Conservation (phyloP, 192 early-diverging fungal genomes). For the Cladochytrium replicatum region DNA sequence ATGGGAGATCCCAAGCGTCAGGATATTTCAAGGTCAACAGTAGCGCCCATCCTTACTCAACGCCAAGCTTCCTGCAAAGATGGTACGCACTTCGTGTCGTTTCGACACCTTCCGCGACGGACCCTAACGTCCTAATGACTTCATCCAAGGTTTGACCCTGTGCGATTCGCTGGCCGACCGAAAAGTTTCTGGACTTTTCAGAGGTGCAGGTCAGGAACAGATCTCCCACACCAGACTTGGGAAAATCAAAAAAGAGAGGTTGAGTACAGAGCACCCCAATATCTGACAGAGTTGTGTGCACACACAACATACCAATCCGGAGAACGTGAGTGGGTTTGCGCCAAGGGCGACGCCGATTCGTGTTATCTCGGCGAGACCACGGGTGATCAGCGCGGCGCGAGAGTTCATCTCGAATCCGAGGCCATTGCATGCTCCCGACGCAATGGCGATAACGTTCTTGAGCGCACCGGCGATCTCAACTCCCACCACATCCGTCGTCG, state of each 20-base stretch:
- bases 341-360: conserved; percentile 35
- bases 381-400: conserved; percentile 39
- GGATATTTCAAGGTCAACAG: conserved; percentile 1
- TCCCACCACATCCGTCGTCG: conserved; percentile 29
- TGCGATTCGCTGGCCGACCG: conserved; percentile 39
- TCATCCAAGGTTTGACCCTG: conserved; percentile 36
- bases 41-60: no score
- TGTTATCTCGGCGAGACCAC: conserved; percentile 34
- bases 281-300: not conserved
- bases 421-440: conserved; percentile 34
- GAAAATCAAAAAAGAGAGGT: conserved; percentile 3
- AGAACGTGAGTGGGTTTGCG: conserved; percentile 40
- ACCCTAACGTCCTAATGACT: conserved; percentile 31
- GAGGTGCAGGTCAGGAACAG: conserved; percentile 34
- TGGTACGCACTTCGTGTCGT: conserved; percentile 38
- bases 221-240: conserved; percentile 32
- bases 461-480: conserved; percentile 41
- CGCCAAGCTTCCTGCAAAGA: conserved; percentile 23
- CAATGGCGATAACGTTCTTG: conserved; percentile 46
- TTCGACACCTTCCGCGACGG: conserved; percentile 40
- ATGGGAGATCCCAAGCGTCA: not conserved
- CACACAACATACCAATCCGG: conserved; percentile 16
- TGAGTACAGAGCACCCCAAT: not conserved
- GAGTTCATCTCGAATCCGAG: conserved; percentile 39
- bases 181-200: conserved; percentile 45